Percentiles rank a stretch among this genome's conserved stretches.
Conservation (phyloP, 176 grass and related monocot genomes). For the Melocanna baccifera region DNA sequence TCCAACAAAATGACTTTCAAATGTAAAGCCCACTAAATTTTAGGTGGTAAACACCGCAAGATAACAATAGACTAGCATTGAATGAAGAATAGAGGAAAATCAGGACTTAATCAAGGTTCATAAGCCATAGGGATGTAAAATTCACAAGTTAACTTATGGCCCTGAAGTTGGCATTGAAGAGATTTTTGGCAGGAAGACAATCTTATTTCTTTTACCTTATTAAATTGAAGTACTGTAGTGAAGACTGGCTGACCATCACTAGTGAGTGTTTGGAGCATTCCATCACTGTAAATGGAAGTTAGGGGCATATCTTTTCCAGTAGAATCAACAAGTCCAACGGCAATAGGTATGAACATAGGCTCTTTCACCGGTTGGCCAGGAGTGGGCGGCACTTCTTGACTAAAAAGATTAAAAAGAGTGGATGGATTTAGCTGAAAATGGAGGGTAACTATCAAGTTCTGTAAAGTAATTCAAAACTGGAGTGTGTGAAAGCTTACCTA, state of each 20-base stretch:
- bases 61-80: not conserved
- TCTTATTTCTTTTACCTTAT: constrained; percentile 52
- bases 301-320: constrained; percentile 89
- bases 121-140: not conserved
- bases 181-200: constrained; percentile 22
- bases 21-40: not conserved
- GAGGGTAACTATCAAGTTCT: not conserved
- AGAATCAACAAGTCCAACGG: constrained; percentile 81
- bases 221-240: constrained; percentile 87
- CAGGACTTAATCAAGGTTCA: not conserved
- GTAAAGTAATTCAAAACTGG: not conserved
- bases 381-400: constrained; percentile 87
- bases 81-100: not conserved
- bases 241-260: constrained; percentile 46
- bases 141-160: not conserved
- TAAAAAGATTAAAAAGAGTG: constrained; percentile 25
- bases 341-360: constrained; percentile 90
- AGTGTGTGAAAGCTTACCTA: constrained; percentile 48
- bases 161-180: not conserved
- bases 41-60: not conserved
- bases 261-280: constrained; percentile 53
- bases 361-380: constrained; percentile 80
- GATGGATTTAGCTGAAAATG: constrained; percentile 20
- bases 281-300: constrained; percentile 61
- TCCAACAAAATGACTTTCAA: not conserved